Evolutionary conservation across 2,329 filamentous ascomycete genomes (phyloP).

Genomic region (Ophiocordyceps camponoti-saundersi): DNA sequence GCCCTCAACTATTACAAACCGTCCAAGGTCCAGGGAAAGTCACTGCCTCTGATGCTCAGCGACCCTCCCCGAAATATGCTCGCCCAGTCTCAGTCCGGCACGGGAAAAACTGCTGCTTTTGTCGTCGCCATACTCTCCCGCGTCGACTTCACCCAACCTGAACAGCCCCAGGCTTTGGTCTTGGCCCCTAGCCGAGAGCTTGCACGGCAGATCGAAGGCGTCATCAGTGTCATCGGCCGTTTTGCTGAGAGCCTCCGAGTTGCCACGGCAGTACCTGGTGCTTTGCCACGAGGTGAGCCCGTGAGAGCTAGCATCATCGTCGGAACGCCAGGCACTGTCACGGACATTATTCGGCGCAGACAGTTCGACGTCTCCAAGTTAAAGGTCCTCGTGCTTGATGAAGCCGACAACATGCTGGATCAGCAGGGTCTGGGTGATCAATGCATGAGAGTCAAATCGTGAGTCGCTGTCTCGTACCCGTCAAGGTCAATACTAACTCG

Average conservation of each 20-base stretch:
- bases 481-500: neutral
- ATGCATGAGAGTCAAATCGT: conserved; percentile 79
- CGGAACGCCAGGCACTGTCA: conserved; percentile 84
- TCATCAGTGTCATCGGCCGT: conserved; percentile 68
- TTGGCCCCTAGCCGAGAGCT: conserved; percentile 89
- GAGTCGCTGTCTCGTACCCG: conserved; percentile 5
- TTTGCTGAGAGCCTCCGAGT: conserved; percentile 64
- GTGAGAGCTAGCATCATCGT: conserved; percentile 70
- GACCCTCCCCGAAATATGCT: conserved; percentile 90
- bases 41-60: conserved; percentile 71
- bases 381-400: conserved; percentile 78
- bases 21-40: conserved; percentile 94
- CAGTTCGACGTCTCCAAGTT: conserved; percentile 57
- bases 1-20: conserved; percentile 83
- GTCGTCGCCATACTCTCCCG: conserved; percentile 82
- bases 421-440: conserved; percentile 91
- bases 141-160: conserved; percentile 52
- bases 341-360: conserved; percentile 66
- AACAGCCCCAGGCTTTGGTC: conserved; percentile 68
- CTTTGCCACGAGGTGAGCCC: conserved; percentile 47
- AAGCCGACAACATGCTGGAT: conserved; percentile 98
- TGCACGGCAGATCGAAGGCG: conserved; percentile 81
- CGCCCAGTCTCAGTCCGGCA: conserved; percentile 97
- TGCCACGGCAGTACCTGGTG: conserved; percentile 69
- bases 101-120: conserved; percentile 94